Evolutionary conservation across 768 basidiomycete genomes (phyloP), one percentile per base, ranked within the genome.

Genomic region (Tylopilus vinaceipallidus): DNA sequence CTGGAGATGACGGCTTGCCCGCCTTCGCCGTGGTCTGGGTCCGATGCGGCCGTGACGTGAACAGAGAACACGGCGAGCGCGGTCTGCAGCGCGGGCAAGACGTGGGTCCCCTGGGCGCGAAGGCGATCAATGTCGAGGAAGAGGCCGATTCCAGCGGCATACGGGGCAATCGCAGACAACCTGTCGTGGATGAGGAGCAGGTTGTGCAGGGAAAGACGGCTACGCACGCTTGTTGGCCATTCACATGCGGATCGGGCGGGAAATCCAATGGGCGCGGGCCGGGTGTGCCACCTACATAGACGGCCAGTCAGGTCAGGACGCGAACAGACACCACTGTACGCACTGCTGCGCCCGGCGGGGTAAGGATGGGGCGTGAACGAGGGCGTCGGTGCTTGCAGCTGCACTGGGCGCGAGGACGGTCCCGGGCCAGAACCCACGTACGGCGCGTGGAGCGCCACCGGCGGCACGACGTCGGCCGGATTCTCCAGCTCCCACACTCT

Each of bases 101-200:
- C 74, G 8, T 73, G 73, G 14, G 64, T 54, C 10, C 70, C 64
- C 8, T 73, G 58, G 34, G 70, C 60, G 5, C 71, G 69, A 48
- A 86, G 80, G 4, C 81, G 75, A 6, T 66, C 55, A 3, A 67
- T 38, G 53, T 81, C 66, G 47, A 91, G 77, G 65, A 88, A 90
- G 59, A 89, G 82, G 5, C 84, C 84, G 49, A 87, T 75, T 56
- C 82, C 76, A 30, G 71, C 62, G 0, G 78, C 74, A 56, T 86
- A 75, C 14, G 77, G 78, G 11, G 82, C 62, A 59, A 91, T 83
- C 23, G 49, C 36, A 20, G 57, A 48, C 39, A 68, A 26, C 9
- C 66, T 68, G 50, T 36, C 9, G 20, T 9, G 14, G 34, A 16
- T 19, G 12, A 38, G 50, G 26, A 59, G 53, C 14, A 20, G 2